Conservation (phyloP, 1,284 basidiomycete species). For the Pholiota adiposa region DNA sequence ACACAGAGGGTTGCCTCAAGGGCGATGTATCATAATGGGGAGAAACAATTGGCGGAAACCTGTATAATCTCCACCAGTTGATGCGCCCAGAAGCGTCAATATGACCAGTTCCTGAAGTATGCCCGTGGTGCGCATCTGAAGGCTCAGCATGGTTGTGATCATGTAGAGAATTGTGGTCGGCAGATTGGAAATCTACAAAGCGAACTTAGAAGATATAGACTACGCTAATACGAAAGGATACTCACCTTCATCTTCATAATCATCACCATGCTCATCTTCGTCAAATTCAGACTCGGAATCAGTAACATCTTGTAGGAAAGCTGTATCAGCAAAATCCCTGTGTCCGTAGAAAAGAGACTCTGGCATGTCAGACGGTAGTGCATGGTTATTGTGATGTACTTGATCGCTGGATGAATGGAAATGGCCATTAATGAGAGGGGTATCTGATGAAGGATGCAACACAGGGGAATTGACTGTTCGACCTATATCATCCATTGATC, state of each 20-base stretch:
- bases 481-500: neutral
- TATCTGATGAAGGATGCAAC: neutral
- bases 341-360: neutral
- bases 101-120: slow-evolving; percentile 20
- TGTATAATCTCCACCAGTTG: slow-evolving; percentile 82
- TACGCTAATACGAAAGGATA: neutral
- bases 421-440: neutral
- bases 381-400: neutral
- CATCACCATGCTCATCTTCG: slow-evolving; percentile 26
- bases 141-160: slow-evolving; percentile 3
- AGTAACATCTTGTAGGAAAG: slow-evolving; percentile 33
- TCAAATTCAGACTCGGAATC: slow-evolving; percentile 36
- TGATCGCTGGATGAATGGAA: neutral
- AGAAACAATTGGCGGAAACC: slow-evolving; percentile 65
- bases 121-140: slow-evolving; percentile 3
- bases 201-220: neutral
- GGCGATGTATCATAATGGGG: slow-evolving; percentile 15
- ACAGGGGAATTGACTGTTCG: neutral
- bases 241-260: slow-evolving; percentile 26
- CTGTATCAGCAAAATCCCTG: slow-evolving; percentile 27
- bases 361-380: neutral
- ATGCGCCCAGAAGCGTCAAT: slow-evolving; percentile 53
- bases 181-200: slow-evolving; percentile 19
- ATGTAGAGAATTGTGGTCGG: slow-evolving; percentile 8
- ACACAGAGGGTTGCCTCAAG: slow-evolving; percentile 2